phyloP scores from a whole-genome alignment of 768 basidiomycete genomes.

The Hygrocybe coccinea region DNA sequence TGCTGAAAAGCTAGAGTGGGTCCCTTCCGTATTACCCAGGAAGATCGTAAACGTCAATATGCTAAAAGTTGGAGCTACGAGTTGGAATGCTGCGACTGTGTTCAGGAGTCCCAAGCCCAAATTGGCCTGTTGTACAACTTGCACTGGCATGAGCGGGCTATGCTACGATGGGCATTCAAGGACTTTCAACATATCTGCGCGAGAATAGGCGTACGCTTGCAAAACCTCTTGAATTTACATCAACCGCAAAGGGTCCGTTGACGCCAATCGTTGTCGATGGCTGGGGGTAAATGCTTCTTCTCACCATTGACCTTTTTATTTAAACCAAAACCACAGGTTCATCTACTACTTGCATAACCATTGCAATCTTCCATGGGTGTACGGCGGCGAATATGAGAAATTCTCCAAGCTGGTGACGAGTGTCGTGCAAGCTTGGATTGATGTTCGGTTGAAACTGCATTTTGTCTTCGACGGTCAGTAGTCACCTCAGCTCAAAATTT shows the following conservation, averaged over 20 bases:
- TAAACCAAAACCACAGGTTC: constrained; percentile 45
- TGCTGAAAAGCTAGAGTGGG: no score
- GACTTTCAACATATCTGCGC: constrained; percentile 48
- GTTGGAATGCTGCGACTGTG: no score
- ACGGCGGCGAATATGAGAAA: constrained; percentile 72
- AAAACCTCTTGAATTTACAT: constrained; percentile 24
- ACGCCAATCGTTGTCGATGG: constrained; percentile 71
- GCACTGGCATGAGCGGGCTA: no score
- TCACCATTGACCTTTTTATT: constrained; percentile 10
- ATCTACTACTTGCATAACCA: constrained; percentile 63
- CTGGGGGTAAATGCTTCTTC: constrained; percentile 67
- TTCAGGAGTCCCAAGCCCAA: no score
- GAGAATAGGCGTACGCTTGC: constrained; percentile 45
- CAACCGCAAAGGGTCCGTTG: constrained; percentile 18
- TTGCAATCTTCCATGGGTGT: constrained; percentile 73
- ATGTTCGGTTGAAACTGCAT: constrained; percentile 56
- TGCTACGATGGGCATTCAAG: constrained; percentile 46
- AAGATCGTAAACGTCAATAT: no score
- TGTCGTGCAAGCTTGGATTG: constrained; percentile 64
- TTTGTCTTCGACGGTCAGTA: constrained; percentile 82
- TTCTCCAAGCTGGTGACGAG: constrained; percentile 46
- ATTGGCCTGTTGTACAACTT: no score
- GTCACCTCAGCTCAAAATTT: no score
- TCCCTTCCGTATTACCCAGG: no score
- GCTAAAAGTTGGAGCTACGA: no score